These are phyloP conservation scores for Neolentinus lepideus DNA, from an alignment of 1,284 basidiomycete species.

Conservation along the genomic window DNA sequence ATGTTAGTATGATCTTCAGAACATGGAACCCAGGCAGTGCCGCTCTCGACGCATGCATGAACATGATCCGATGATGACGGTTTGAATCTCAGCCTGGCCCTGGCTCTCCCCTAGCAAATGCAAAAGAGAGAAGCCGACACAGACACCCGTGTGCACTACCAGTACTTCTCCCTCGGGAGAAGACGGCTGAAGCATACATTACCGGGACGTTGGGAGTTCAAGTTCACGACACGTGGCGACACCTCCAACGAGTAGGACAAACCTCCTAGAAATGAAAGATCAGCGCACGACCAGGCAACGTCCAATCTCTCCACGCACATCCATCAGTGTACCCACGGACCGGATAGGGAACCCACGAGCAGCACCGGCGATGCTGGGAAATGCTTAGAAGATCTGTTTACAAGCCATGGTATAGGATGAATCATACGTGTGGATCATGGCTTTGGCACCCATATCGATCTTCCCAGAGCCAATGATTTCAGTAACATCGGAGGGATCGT, in stretches of 20 bases:
- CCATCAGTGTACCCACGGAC: neutral
- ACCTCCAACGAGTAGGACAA: neutral
- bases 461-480: neutral
- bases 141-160: constrained; percentile 1
- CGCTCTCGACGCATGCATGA: neutral
- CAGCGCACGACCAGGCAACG: neutral
- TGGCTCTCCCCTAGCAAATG: neutral
- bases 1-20: neutral
- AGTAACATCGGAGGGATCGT: neutral
- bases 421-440: neutral
- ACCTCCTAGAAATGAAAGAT: neutral
- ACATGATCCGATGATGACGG: constrained; percentile 1
- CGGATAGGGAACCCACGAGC: neutral
- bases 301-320: neutral
- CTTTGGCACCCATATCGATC: neutral
- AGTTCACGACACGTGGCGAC: neutral
- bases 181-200: neutral
- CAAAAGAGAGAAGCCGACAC: neutral
- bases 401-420: neutral
- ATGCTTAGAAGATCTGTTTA: neutral
- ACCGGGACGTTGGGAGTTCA: neutral
- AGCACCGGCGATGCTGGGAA: neutral
- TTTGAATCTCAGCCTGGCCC: neutral
- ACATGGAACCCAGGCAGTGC: neutral
- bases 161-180: neutral